A percentile compares a stretch with the other conserved stretches of the same genome.
These are phyloP conservation scores for Pneumocystis oryctolagi DNA, from an alignment of 1,139 yeast genomes.

Conservation along the genomic window DNA sequence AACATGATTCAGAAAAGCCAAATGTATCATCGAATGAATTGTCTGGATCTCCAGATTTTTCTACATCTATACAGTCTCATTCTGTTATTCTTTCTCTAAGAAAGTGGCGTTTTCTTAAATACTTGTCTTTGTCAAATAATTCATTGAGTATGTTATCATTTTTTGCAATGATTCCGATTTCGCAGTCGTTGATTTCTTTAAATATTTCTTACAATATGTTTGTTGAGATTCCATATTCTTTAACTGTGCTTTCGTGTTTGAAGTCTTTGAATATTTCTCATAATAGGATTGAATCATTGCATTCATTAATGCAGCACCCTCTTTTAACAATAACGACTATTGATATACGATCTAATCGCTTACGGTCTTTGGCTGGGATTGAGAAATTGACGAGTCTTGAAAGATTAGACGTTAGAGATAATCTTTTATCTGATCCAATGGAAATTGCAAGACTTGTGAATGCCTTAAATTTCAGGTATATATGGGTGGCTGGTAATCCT, in stretches of 20 bases:
- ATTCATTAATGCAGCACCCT: conserved; percentile 16
- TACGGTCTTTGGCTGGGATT: conserved; percentile 34
- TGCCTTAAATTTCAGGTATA: conserved; percentile 15
- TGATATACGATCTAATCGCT: conserved; percentile 41
- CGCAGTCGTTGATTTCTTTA: conserved; percentile 36
- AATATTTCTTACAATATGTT: conserved; percentile 44
- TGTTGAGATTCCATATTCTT: conserved; percentile 38
- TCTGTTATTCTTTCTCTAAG: conserved; percentile 24
- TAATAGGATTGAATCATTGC: conserved; percentile 32
- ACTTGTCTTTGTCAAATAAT: conserved; percentile 43
- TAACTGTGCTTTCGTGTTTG: conserved; percentile 34
- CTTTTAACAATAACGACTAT: conserved; percentile 35
- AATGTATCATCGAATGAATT: background rate
- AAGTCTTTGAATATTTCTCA: conserved; percentile 44
- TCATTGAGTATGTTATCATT: conserved; percentile 35
- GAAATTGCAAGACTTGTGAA: conserved; percentile 24
- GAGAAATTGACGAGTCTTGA: conserved; percentile 35
- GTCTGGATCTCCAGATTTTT: background rate
- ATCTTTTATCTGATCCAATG: conserved; percentile 28
- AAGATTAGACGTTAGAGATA: conserved; percentile 44
- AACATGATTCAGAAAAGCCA: background rate
- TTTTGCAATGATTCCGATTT: conserved; percentile 36
- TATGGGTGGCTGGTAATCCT: conserved; percentile 19
- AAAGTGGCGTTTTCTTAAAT: conserved; percentile 43
- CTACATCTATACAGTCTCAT: conserved; percentile 4